These are phyloP conservation scores for Dictyostelium brefeldianum DNA, from an alignment of 78 protist species.

Conservation along the genomic window DNA sequence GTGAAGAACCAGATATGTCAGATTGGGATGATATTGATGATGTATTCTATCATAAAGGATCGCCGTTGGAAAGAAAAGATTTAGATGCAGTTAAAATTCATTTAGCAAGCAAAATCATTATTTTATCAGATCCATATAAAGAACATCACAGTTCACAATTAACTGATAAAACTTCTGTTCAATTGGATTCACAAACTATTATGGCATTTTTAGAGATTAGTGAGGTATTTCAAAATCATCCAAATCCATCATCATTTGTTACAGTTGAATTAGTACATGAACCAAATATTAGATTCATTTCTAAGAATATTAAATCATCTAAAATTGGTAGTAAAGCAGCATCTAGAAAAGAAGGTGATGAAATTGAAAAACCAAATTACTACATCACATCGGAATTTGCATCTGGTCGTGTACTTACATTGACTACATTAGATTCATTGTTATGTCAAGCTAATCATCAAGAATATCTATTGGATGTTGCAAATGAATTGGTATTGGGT, in stretches of 20 bases:
- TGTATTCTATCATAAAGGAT: slow-evolving; percentile 36
- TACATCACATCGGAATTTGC: slow-evolving; percentile 76
- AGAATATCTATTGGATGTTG: slow-evolving; percentile 64
- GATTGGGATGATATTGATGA: slow-evolving; percentile 81
- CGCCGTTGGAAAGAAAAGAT: slow-evolving; percentile 76
- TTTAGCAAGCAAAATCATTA: slow-evolving; percentile 56
- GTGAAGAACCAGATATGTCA: slow-evolving; percentile 77
- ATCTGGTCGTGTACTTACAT: slow-evolving; percentile 41
- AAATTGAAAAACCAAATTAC: slow-evolving; percentile 72
- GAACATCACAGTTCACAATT: slow-evolving; percentile 9
- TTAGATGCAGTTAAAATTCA: slow-evolving; percentile 36
- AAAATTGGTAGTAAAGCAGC: neutral
- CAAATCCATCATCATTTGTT: slow-evolving; percentile 9
- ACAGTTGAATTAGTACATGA: slow-evolving; percentile 76
- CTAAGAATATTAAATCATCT: slow-evolving; percentile 29
- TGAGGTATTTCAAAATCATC: slow-evolving; percentile 44
- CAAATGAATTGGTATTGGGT: slow-evolving; percentile 62
- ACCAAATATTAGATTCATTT: slow-evolving; percentile 75
- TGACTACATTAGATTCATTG: slow-evolving; percentile 59
- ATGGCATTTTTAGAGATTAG: slow-evolving; percentile 70
- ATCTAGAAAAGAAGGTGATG: slow-evolving; percentile 32
- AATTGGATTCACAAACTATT: slow-evolving; percentile 66
- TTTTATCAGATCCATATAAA: slow-evolving; percentile 69
- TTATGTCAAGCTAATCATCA: slow-evolving; percentile 70
- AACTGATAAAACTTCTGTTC: slow-evolving; percentile 61